Evolutionary conservation across 345 rosid genomes (phyloP), one percentile per base, ranked within the genome.

Genomic region (Leavenworthia alabamica): DNA sequence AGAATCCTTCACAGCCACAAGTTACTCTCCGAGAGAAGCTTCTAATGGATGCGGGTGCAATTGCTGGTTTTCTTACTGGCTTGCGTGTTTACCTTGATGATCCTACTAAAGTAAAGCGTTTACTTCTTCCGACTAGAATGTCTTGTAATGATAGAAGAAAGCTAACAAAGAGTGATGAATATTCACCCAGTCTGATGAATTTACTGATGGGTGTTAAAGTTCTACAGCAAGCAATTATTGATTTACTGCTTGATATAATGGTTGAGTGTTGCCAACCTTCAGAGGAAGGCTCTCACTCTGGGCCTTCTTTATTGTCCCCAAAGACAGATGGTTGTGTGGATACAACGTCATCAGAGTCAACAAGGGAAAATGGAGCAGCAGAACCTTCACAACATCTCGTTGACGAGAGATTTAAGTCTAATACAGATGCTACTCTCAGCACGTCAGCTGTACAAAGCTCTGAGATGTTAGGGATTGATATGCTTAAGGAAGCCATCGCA

Each of bases 141-240:
- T 81, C 89, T 33, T 81, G 84, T 54, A 67, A 60, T 80, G 96
- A 93, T 76, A 90, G 89, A 60, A 90, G 86, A 77, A 89, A 80
- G 78, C 70, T 72, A 28, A 45, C 77, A 17, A 86, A 71, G 75
- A 71, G 73, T 56, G 97, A 90, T 63, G 96, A 82, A 67, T 82
- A 96, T 70, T 87, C 96, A 44, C 99, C 99, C 28, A 93, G 99
- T 78, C 80, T 93, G 79, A 93, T 93, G 87, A 90, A 90, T 83
- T 83, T 93, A 83, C 79, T 93, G 70, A 90, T 93, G 96, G 93
- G 99, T 56, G 99, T 87, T 57, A 93, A 90, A 82, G 97, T 94
- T 73, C 74, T 94, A 81, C 99, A 94, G 86, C 95, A 94, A 79
- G 97, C 99, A 50, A 90, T 94, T 66, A 84, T 94, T 66, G 99